A percentile compares a stretch with the other conserved stretches of the same genome.
Conservation (phyloP, 495 filamentous ascomycete species). For the Trichoderma orchidacearum region DNA sequence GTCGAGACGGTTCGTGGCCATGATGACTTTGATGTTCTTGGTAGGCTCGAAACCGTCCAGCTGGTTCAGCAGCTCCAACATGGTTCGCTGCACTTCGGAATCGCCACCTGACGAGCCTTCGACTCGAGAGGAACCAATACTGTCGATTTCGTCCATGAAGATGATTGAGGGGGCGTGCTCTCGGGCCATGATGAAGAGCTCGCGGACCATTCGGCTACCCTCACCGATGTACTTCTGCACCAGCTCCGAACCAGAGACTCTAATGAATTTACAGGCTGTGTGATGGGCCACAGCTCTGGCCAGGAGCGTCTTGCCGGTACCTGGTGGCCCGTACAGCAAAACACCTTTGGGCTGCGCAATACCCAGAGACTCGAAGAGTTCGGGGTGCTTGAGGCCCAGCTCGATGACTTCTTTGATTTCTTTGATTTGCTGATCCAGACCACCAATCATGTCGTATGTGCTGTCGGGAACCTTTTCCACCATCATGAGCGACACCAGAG, state of each 20-base stretch:
- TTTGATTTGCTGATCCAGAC: conserved; percentile 98
- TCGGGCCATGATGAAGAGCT: conserved; percentile 97
- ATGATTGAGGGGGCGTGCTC: conserved; percentile 99
- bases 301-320: conserved; percentile 93
- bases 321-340: conserved; percentile 89
- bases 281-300: conserved; percentile 95
- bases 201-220: conserved; percentile 94
- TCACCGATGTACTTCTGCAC: conserved; percentile 99
- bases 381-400: conserved; percentile 93
- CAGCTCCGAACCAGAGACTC: conserved; percentile 87
- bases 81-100: conserved; percentile 99
- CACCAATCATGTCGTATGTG: conserved; percentile 99
- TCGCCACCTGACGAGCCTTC: conserved; percentile 91
- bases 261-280: conserved; percentile 97
- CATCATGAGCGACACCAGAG: conserved; percentile 99
- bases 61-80: conserved; percentile 96
- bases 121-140: conserved; percentile 92
- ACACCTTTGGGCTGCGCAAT: conserved; percentile 98
- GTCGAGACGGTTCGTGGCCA: conserved; percentile 96
- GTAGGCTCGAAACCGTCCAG: conserved; percentile 97
- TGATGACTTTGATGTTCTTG: conserved; percentile 99
- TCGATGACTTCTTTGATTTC: conserved; percentile 99
- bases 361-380: conserved; percentile 95
- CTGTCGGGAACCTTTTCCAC: conserved; percentile 99
- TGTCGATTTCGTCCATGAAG: conserved; percentile 99